A percentile compares a stretch with the other conserved stretches of the same genome.
Evolutionary conservation across 192 early-diverging fungal species (phyloP).

Genomic region (Linnemannia elongata): DNA sequence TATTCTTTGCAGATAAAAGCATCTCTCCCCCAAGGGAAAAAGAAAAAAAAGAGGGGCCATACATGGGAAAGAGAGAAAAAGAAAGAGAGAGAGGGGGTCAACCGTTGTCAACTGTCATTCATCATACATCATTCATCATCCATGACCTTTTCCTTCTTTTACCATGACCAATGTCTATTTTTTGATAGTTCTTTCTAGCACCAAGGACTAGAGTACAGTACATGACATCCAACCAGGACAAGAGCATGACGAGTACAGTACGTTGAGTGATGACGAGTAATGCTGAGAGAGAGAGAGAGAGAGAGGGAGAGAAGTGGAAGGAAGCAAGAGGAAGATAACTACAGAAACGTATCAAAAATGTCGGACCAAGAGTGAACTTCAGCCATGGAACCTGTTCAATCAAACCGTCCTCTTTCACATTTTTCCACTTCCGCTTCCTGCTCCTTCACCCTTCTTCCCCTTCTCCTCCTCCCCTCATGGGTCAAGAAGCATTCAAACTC

Average conservation of each 20-base stretch:
- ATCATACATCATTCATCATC: not conserved
- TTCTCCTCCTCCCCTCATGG: not conserved
- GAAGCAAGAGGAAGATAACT: not conserved
- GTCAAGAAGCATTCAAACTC: not conserved
- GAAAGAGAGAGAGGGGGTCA: no score
- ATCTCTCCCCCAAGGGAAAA: not conserved
- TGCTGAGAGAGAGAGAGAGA: not conserved
- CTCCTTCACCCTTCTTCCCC: not conserved
- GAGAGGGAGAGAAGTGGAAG: not conserved
- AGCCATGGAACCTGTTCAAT: not conserved
- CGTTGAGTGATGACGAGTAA: not conserved
- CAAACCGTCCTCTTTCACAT: not conserved
- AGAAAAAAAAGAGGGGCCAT: not conserved
- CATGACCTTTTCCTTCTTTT: not conserved
- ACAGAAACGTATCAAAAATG: not conserved
- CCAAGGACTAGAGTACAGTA: not conserved
- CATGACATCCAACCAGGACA: not conserved
- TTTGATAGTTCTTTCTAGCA: not conserved
- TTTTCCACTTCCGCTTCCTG: not conserved
- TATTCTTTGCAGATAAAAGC: not conserved
- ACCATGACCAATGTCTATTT: not conserved
- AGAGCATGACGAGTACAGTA: not conserved
- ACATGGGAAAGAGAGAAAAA: not conserved
- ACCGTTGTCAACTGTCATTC: not conserved
- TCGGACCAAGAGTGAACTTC: not conserved